These are phyloP conservation scores for Striga asiatica DNA, from an alignment of 257 asterid genomes.

Conservation along the genomic window DNA sequence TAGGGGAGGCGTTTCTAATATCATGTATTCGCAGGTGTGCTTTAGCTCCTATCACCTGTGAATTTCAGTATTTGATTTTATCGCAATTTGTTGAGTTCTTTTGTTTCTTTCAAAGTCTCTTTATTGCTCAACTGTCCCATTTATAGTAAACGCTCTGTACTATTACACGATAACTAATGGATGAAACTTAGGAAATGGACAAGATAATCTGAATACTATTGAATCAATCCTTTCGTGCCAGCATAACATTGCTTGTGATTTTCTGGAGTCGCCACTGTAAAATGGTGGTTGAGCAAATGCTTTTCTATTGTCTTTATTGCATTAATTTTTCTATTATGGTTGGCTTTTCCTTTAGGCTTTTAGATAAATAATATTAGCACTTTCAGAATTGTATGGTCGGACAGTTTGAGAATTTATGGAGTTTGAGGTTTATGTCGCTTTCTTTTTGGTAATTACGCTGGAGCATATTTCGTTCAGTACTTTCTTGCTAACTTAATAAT, in stretches of 20 bases:
- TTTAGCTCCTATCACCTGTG: not conserved
- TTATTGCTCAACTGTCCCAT: not conserved
- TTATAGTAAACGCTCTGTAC: not conserved
- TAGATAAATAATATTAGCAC: not conserved
- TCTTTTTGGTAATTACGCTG: not conserved
- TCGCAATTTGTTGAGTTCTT: conserved; percentile 5
- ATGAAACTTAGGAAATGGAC: conserved; percentile 2
- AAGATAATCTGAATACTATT: not conserved
- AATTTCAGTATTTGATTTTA: not conserved
- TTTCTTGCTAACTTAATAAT: not conserved
- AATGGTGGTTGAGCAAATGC: not conserved
- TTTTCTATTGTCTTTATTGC: conserved; percentile 1
- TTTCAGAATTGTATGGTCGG: not conserved
- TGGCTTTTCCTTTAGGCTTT: not conserved
- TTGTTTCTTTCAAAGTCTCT: not conserved
- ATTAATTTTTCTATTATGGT: not conserved
- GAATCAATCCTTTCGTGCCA: not conserved
- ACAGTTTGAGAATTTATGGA: not conserved
- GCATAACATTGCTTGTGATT: not conserved
- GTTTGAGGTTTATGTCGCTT: not conserved
- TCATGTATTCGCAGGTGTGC: conserved; percentile 64
- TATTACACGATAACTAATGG: conserved; percentile 17
- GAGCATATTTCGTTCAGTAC: not conserved
- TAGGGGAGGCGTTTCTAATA: conserved; percentile 62
- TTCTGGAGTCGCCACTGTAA: not conserved